phyloP scores from a whole-genome alignment of 805 yeast genomes.

The Debaryomyces tyrocola region DNA sequence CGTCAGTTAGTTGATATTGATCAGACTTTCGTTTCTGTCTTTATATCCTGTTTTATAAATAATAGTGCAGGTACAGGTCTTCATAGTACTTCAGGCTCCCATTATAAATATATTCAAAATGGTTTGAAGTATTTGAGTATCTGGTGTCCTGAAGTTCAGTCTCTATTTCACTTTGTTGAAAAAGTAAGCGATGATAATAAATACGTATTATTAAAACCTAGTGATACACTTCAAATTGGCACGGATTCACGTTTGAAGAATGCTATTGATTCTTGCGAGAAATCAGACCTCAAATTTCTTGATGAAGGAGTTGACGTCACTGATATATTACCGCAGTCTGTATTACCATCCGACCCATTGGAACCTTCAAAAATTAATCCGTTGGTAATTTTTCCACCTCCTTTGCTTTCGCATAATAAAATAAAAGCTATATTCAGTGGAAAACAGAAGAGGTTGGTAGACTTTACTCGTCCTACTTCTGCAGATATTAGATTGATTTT shows the following conservation, averaged over 20 bases:
- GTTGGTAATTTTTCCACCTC: constrained; percentile 29
- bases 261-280: constrained; percentile 7
- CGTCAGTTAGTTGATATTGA: constrained; percentile 29
- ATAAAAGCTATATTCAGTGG: constrained; percentile 24
- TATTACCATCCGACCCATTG: constrained; percentile 4
- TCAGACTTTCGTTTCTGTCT: constrained; percentile 29
- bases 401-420: constrained; percentile 21
- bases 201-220: constrained; percentile 7
- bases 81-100: constrained; percentile 21
- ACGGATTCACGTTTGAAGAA: constrained; percentile 16
- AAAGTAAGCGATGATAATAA: constrained; percentile 1
- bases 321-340: constrained; percentile 13
- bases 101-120: constrained; percentile 28
- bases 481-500: constrained; percentile 16
- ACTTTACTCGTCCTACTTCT: constrained; percentile 25
- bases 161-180: constrained; percentile 13
- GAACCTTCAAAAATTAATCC: constrained; percentile 23
- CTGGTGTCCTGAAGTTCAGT: constrained; percentile 36
- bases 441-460: constrained; percentile 27
- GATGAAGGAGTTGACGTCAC: constrained; percentile 4
- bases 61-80: constrained; percentile 26
- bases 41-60: constrained; percentile 29
- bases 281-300: neutral
- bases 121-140: constrained; percentile 29
- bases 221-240: constrained; percentile 7